A percentile compares a stretch with the other conserved stretches of the same genome.
These are phyloP conservation scores for Euphorbia peplus DNA, from an alignment of 345 rosid genomes.

Conservation along the genomic window DNA sequence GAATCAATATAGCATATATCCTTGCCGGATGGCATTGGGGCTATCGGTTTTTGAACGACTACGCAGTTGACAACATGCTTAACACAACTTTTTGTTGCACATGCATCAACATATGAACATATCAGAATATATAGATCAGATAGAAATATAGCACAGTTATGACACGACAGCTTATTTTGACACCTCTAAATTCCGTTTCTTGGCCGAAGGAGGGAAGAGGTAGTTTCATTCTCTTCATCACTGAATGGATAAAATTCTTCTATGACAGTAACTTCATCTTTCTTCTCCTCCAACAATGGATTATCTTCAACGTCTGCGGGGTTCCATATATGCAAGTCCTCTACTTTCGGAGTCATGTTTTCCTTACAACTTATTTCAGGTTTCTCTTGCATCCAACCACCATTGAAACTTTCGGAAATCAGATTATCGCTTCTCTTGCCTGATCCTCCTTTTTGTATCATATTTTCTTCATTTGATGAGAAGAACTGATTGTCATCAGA, in stretches of 20 bases:
- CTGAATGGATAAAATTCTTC: slow-evolving; percentile 54
- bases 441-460: slow-evolving; percentile 7
- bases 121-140: too few species aligned
- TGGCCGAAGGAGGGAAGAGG: slow-evolving; percentile 35
- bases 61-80: too few species aligned
- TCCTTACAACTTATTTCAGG: slow-evolving; percentile 35
- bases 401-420: slow-evolving; percentile 11
- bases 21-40: slow-evolving; percentile 27
- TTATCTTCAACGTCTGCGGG: slow-evolving; percentile 30
- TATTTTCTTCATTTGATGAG: slow-evolving; percentile 8
- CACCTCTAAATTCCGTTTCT: slow-evolving; percentile 22
- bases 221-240: slow-evolving; percentile 24
- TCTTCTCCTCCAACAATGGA: slow-evolving; percentile 36
- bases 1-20: slow-evolving; percentile 16
- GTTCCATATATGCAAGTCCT: slow-evolving; percentile 35
- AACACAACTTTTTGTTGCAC: too few species aligned
- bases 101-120: too few species aligned
- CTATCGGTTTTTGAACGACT: too few species aligned
- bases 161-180: too few species aligned
- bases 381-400: slow-evolving; percentile 14
- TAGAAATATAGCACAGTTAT: too few species aligned
- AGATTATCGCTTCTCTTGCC: slow-evolving; percentile 3
- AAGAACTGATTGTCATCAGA: slow-evolving; percentile 37
- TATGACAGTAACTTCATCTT: slow-evolving; percentile 13
- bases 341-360: slow-evolving; percentile 34